Evolutionary conservation across 2,329 filamentous ascomycete species (phyloP).

Genomic region (Beauveria sp.): DNA sequence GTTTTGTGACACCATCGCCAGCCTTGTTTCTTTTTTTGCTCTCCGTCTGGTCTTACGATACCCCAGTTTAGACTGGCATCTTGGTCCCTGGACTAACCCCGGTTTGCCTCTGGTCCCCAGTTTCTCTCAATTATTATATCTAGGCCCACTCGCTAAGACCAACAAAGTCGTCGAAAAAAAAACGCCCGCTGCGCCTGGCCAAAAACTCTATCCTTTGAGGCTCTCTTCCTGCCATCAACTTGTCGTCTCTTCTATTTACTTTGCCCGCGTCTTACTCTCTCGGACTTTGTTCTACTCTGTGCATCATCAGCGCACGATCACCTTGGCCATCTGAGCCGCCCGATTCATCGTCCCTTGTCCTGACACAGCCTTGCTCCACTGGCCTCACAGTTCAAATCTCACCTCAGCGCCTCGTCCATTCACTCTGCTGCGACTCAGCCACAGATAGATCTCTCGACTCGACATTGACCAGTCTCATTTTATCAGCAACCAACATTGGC

Average conservation of each 20-base stretch:
- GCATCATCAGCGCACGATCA: not conserved
- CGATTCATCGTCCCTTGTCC: not conserved
- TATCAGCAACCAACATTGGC: too few relatives aligned
- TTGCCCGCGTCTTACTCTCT: not conserved
- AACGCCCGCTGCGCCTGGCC: not conserved
- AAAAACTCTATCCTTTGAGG: constrained; percentile 5
- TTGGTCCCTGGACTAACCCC: constrained; percentile 1
- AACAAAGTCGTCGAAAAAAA: constrained; percentile 7
- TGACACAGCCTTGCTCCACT: not conserved
- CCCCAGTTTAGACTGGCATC: not conserved
- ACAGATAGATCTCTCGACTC: not conserved
- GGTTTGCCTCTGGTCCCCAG: not conserved
- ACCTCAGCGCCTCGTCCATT: not conserved
- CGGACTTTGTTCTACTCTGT: not conserved
- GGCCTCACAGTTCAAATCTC: constrained; percentile 3
- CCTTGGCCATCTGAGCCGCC: not conserved
- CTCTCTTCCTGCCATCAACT: not conserved
- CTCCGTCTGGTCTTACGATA: not conserved
- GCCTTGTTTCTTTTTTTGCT: not conserved
- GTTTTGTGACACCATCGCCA: not conserved
- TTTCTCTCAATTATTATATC: not conserved
- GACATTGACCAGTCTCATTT: not conserved
- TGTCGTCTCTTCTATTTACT: not conserved
- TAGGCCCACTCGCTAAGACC: constrained; percentile 2
- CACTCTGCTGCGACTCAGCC: not conserved